phyloP scores from a whole-genome alignment of 2,329 filamentous ascomycete species.

The Fusarium dimerum region DNA sequence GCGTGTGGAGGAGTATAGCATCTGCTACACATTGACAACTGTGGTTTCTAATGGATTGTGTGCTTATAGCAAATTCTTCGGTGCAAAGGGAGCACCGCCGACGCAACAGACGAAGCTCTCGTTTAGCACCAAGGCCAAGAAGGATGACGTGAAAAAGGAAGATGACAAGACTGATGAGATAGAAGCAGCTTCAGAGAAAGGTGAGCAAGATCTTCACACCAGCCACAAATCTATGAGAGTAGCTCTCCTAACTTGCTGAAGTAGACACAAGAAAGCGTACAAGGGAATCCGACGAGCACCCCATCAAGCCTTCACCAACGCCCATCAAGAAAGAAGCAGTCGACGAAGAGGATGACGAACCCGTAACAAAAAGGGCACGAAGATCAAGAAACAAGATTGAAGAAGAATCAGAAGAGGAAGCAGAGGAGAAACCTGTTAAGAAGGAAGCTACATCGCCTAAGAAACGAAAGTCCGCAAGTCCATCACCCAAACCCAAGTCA shows the following conservation, averaged over 20 bases:
- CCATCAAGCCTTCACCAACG: slow-evolving; percentile 16
- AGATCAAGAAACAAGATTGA: slow-evolving; percentile 49
- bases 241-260: slow-evolving; percentile 1
- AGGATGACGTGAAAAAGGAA: slow-evolving; percentile 36
- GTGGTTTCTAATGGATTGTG: not conserved
- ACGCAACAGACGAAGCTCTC: slow-evolving; percentile 77
- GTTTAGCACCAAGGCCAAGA: slow-evolving; percentile 63
- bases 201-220: slow-evolving; percentile 22
- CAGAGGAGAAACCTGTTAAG: slow-evolving; percentile 38
- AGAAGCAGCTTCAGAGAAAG: slow-evolving; percentile 40
- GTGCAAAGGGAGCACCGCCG: slow-evolving; percentile 54
- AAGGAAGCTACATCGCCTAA: slow-evolving; percentile 13
- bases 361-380: slow-evolving; percentile 59
- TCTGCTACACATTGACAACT: too few relatives aligned
- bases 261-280: slow-evolving; percentile 50
- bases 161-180: slow-evolving; percentile 37
- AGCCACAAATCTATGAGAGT: not conserved
- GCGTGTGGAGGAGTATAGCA: slow-evolving; percentile 35
- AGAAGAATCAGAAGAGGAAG: slow-evolving; percentile 53
- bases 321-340: slow-evolving; percentile 38
- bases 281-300: slow-evolving; percentile 25
- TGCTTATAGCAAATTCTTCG: slow-evolving; percentile 80
- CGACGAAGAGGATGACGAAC: slow-evolving; percentile 59
- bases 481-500: slow-evolving; percentile 26
- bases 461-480: slow-evolving; percentile 21